Conservation (phyloP, 208 protist species). For the Leishmania major region DNA sequence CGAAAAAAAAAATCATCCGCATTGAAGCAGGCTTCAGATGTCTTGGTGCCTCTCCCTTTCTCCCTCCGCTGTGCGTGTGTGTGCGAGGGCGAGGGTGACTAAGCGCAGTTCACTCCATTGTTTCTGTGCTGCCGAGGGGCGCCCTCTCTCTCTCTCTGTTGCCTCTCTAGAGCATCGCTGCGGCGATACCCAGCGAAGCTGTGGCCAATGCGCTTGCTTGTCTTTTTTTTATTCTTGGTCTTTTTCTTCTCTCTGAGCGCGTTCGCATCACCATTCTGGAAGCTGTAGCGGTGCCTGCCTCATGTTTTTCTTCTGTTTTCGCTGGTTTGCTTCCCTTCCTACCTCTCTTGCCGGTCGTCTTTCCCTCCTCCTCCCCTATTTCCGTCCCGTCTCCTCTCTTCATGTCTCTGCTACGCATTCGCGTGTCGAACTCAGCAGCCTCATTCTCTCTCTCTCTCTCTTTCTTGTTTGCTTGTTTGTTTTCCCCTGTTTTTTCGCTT, state of each 20-base stretch:
- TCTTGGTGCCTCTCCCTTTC: neutral
- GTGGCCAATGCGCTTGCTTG: neutral
- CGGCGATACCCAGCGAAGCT: neutral
- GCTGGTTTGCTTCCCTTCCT: neutral
- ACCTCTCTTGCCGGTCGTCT: neutral
- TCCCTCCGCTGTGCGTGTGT: neutral
- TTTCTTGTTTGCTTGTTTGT: neutral
- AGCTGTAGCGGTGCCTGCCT: neutral
- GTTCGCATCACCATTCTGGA: neutral
- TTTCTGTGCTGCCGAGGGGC: neutral
- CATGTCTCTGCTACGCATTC: conserved; percentile 1
- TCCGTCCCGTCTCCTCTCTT: neutral
- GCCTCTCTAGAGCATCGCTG: neutral
- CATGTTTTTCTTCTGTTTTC: neutral
- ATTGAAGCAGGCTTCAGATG: neutral
- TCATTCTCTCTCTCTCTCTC: neutral
- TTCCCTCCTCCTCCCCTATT: neutral
- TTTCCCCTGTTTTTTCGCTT: neutral
- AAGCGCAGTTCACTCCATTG: neutral
- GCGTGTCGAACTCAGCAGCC: neutral
- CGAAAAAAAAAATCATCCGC: neutral
- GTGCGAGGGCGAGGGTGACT: no score
- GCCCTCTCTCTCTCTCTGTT: neutral
- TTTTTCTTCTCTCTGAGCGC: neutral
- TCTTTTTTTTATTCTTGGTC: neutral